Evolutionary conservation across 2,329 filamentous ascomycete species (phyloP), one percentile per base, ranked within the genome.

Genomic region (Zasmidium cellare): DNA sequence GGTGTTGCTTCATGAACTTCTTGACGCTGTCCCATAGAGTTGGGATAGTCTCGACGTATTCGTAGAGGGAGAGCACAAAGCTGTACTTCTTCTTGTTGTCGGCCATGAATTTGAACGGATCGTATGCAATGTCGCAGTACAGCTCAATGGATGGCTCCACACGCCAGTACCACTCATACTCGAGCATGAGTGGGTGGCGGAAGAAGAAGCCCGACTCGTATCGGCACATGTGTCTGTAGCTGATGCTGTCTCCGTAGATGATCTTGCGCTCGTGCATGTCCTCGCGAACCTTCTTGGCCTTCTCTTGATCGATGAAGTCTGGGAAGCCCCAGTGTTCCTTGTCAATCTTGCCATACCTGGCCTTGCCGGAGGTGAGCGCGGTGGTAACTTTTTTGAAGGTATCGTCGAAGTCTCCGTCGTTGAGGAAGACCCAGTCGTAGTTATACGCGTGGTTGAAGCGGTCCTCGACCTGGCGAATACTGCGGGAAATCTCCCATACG

Each of bases 141-240:
- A 99, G 88, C 80, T 97, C 90, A 73, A 99, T 87, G 77, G 90
- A 94, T 68, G 94, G 94, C 82, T 99, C 94, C 14, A 99, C 94
- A 67, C 96, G 91, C 94, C 94, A 99, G 84, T 99, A 99, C 85
- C 91, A 99, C 73, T 99, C 94, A 77, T 96, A 99, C 74, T 97
- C 92, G 75, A 90, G 79, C 90, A 99, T 92, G 66, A 97, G 79
- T 25, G 86, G 84, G 75, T 99, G 94, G 61, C 89, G 91, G 86
- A 97, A 99, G 84, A 99, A 99, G 83, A 99, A 99, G 41, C 94
- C 94, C 7, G 93, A 97, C 78, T 99, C 94, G 74, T 96, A 99
- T 64, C 94, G 91, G 78, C 94, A 99, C 94, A 99, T 99, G 82
- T 99, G 96, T 63, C 94, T 87, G 81, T 99, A 99, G 79, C 91